Evolutionary conservation across 2,329 filamentous ascomycete species (phyloP), one percentile per base, ranked within the genome.

Genomic region (Lasiodiplodia theobromae): DNA sequence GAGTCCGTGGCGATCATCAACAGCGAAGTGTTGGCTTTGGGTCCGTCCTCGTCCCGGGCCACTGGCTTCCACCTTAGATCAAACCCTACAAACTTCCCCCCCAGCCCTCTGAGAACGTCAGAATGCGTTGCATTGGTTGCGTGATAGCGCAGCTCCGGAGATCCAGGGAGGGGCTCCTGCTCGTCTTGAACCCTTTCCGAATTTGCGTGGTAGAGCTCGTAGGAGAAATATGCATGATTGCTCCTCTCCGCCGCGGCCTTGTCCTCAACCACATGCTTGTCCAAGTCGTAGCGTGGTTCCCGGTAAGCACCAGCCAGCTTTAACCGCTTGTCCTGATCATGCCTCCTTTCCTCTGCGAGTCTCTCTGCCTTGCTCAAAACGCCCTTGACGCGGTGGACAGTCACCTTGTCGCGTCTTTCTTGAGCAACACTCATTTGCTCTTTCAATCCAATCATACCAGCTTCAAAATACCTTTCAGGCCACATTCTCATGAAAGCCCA

Each of bases 1-100:
- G 90, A 88, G 53, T 92, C 87, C 70, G 89, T 92, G 1, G 94
- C 93, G 25, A 97, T 78, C 78, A 97, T 94, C 51, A 97, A 90
- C 47, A 97, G 80, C 0, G 92, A 94, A 7, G 96, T 87, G 70
- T 94, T 93, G 64, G 86, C 83, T 71, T 91, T 90, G 2, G 89
- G 80, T 3, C 84, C 83, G 2, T 84, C 77, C 11, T 71, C 73
- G 28, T 77, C 82, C 6, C 76, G 81, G 0, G 88, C 84, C 6
- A 86, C 70, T 52, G 71, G 73, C 65, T 88, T 85, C 95, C 95
- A 97, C 81, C 97, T 94, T 70, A 97, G 85, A 74, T 97, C 94
- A 70, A 97, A 93, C 0, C 94, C 94, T 18, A 97, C 77, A 2
- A 96, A 37, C 16, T 64, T 64, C 5, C 60, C 60, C n/a, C 40